A percentile compares a stretch with the other conserved stretches of the same genome.
Conservation (phyloP, 2,329 filamentous ascomycete genomes). For the Sporothrix inflata region DNA sequence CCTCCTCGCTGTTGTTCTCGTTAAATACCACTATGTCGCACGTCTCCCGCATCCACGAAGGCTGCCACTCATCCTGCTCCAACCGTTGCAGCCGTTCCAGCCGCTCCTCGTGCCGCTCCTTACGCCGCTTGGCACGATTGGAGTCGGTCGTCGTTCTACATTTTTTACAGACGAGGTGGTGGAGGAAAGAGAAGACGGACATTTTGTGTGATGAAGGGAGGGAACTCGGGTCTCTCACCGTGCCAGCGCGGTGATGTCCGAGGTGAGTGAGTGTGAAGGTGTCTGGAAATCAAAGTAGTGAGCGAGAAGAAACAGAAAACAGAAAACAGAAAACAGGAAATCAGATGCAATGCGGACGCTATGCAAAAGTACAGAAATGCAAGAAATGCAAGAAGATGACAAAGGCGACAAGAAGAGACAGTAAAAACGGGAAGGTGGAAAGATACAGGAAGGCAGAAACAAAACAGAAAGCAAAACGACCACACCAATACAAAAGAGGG, state of each 20-base stretch:
- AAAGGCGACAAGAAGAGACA: neutral
- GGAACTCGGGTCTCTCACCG: neutral
- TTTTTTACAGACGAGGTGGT: constrained; percentile 7
- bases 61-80: neutral
- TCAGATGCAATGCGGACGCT: neutral
- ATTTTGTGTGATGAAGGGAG: neutral
- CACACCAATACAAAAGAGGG: neutral
- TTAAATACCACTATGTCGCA: neutral
- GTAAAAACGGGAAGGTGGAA: neutral
- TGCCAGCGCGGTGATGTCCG: constrained; percentile 10
- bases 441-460: neutral
- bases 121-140: neutral
- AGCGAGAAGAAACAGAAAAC: neutral
- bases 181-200: constrained; percentile 18
- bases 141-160: neutral
- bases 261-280: neutral
- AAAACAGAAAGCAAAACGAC: neutral
- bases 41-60: neutral
- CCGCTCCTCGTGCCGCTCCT: neutral
- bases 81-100: neutral
- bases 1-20: neutral
- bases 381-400: neutral
- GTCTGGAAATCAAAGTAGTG: neutral
- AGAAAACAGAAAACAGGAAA: constrained; percentile 3
- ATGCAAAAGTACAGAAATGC: neutral